Base-by-base conservation (phyloP, 345 rosid species). In the Eucalyptus rudis region DNA sequence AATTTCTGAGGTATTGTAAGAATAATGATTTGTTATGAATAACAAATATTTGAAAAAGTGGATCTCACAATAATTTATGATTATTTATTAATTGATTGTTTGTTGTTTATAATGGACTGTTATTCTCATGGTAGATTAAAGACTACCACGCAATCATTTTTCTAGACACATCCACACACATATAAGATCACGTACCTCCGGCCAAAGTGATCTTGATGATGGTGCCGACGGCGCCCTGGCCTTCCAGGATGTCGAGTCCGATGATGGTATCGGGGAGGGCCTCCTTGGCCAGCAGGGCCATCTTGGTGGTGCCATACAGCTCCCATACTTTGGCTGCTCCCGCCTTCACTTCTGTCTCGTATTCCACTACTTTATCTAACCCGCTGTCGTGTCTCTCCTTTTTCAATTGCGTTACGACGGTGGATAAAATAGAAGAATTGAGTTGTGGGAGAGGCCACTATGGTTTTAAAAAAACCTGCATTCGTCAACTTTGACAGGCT, bases 141-240 rank as follows among this genome's bases (percentile, higher is more conserved):
- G 4, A 51, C 2, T 0, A 0, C 3, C 0, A 7, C 4, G 1
- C 3, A 51, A 51, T 51, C 1, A 17, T 51, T 51, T 51, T 17
- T 51, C 22, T 7, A 51, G 1, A 17, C 3, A 51, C 7, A 15
- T 50, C 1, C 3, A 15, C 44, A 14, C 29, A 45, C 4, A 2
- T 7, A 86, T 45, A 31, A 47, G 8, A 13, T 40, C 62, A 31
- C 4, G 15, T 86, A 89, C 90, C 91, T 88, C 91, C 88, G 8
- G 25, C 17, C 13, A 89, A 87, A 15, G 45, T 52, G 66, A 91
- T 64, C 19, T 79, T n/a, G 49, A 90, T 31, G 86, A 90, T 19
- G 83, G 91, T 90, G 27, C 89, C 89, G 11, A 81, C 76, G 4
- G 86, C 91, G 20, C 90, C 93, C 31, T 91, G 91, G 5, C 92